These are phyloP conservation scores for Aspergillus ruber DNA, from an alignment of 2,329 filamentous ascomycete species.

Conservation along the genomic window DNA sequence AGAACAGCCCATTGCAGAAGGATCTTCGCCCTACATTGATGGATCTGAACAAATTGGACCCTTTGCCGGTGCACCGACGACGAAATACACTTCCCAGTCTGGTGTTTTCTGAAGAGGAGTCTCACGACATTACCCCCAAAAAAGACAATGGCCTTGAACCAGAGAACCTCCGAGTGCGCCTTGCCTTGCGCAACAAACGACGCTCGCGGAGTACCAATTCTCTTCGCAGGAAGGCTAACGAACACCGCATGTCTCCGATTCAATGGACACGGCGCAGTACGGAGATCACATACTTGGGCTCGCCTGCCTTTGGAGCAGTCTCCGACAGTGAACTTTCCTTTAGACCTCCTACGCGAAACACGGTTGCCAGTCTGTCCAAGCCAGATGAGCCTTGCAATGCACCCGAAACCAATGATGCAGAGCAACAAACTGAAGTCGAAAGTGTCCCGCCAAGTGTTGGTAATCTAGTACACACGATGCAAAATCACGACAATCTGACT, in stretches of 20 bases:
- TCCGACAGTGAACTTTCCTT: conserved; percentile 22
- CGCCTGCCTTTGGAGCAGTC: conserved; percentile 23
- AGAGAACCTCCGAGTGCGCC: conserved; percentile 14
- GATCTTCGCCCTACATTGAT: conserved; percentile 15
- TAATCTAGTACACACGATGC: conserved; percentile 34
- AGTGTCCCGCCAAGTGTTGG: conserved; percentile 30
- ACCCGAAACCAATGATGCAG: background rate
- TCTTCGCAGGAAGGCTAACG: conserved; percentile 28
- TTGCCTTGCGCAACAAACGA: conserved; percentile 28
- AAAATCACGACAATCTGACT: conserved; percentile 33
- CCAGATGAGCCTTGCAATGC: background rate
- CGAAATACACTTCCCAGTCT: conserved; percentile 42
- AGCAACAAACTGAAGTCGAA: conserved; percentile 4
- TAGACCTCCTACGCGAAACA: conserved; percentile 23
- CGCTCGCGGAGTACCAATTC: conserved; percentile 41
- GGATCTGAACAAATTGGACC: conserved; percentile 16
- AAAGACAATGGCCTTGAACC: conserved; percentile 6
- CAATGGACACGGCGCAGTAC: conserved; percentile 37
- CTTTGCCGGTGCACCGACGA: conserved; percentile 22
- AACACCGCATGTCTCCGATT: conserved; percentile 34
- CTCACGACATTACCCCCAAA: conserved; percentile 20
- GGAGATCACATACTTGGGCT: conserved; percentile 29
- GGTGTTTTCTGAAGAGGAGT: conserved; percentile 37
- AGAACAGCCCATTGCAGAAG: conserved; percentile 14
- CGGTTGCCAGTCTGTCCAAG: conserved; percentile 20